These are phyloP conservation scores for Coccinonectria pachysandricola DNA, from an alignment of 2,329 filamentous ascomycete species.

Conservation along the genomic window DNA sequence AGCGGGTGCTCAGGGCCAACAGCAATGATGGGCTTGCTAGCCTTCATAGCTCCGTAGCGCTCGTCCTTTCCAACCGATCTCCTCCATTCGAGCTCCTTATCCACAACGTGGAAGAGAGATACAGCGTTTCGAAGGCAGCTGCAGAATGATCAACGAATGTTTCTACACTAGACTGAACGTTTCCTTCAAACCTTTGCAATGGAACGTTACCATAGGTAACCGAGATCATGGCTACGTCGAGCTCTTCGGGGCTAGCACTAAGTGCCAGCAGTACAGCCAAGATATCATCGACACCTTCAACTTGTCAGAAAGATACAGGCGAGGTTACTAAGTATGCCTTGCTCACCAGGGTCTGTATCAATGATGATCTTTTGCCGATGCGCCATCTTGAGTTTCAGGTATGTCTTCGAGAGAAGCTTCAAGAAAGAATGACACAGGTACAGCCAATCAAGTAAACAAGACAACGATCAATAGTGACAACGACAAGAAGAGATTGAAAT, in stretches of 20 bases:
- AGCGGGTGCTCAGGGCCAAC: slow-evolving; percentile 79
- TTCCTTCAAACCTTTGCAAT: slow-evolving; percentile 53
- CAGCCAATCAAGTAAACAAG: no score
- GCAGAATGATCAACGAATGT: slow-evolving; percentile 1
- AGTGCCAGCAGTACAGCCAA: slow-evolving; percentile 81
- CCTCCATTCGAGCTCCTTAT: slow-evolving; percentile 81
- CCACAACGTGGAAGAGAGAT: slow-evolving; percentile 82
- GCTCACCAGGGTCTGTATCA: slow-evolving; percentile 78
- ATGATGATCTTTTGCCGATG: slow-evolving; percentile 76
- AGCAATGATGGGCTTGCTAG: slow-evolving; percentile 71
- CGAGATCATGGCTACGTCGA: slow-evolving; percentile 77
- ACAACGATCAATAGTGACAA: no score
- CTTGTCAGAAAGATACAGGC: slow-evolving; percentile 1
- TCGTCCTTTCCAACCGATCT: slow-evolving; percentile 53
- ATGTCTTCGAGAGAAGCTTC: no score
- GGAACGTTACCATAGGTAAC: slow-evolving; percentile 92
- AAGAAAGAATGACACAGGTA: no score
- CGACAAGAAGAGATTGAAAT: no score
- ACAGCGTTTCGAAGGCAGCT: slow-evolving; percentile 84
- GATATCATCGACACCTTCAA: slow-evolving; percentile 72
- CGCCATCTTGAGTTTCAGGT: slow-evolving; percentile 37
- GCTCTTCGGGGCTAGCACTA: slow-evolving; percentile 68
- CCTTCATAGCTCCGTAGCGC: slow-evolving; percentile 63
- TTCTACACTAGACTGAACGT: background rate
- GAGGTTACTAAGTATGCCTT: no score